Conservation (phyloP, 805 yeast genomes). For the Saturnispora hagleri region DNA sequence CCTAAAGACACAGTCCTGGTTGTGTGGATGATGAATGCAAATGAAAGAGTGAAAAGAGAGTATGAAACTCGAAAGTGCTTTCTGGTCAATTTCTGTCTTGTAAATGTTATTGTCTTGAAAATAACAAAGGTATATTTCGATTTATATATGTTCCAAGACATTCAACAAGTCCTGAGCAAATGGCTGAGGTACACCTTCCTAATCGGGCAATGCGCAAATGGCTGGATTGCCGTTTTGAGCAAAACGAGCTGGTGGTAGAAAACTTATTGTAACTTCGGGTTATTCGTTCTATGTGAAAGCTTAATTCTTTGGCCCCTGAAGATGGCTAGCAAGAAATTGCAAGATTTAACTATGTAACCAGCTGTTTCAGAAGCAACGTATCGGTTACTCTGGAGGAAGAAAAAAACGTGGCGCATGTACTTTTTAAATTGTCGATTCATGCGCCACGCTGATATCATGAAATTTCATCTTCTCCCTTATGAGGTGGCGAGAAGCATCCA, state of each 20-base stretch:
- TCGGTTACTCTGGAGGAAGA: background rate
- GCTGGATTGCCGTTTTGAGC: background rate
- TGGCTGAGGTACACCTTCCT: slow-evolving; percentile 9
- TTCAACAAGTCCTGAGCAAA: background rate
- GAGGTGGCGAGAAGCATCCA: background rate
- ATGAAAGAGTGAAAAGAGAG: background rate
- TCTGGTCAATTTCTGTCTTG: background rate
- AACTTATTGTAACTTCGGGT: background rate
- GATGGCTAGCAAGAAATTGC: background rate
- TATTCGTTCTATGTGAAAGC: background rate
- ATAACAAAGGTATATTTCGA: background rate
- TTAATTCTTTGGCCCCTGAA: background rate
- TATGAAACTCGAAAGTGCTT: background rate
- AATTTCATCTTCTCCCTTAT: background rate
- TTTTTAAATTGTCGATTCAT: background rate
- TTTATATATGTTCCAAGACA: background rate
- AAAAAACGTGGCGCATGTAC: background rate
- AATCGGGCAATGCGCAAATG: slow-evolving; percentile 2
- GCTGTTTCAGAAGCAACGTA: background rate
- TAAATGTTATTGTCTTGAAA: background rate
- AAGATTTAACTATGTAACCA: background rate
- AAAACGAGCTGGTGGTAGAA: background rate
- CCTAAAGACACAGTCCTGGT: slow-evolving; percentile 3
- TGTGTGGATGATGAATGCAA: background rate
- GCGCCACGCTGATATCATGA: background rate